These are phyloP conservation scores for Amborella trichopoda DNA, from an alignment of 164 flowering plant genomes.

Conservation along the genomic window DNA sequence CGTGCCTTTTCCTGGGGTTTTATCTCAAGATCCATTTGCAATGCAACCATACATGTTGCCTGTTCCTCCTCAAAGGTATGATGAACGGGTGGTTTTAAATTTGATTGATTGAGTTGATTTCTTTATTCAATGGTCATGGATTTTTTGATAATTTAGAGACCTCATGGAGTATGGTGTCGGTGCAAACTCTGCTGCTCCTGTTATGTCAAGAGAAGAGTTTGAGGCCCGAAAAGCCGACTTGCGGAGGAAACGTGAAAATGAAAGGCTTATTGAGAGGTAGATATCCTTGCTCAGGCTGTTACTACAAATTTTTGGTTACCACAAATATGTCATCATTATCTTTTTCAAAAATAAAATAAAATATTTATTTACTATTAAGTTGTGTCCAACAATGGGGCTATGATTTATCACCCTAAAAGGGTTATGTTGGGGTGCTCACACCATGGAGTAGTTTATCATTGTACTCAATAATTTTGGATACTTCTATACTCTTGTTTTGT, in stretches of 20 bases:
- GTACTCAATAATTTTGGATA: too few relatives aligned
- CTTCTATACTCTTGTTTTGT: too few relatives aligned
- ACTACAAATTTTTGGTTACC: too few relatives aligned
- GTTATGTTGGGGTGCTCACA: too few relatives aligned
- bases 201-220: slow-evolving; percentile 81
- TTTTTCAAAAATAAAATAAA: too few relatives aligned
- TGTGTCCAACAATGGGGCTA: too few relatives aligned
- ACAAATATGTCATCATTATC: too few relatives aligned
- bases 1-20: slow-evolving; percentile 38
- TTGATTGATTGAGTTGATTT: background rate
- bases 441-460: too few relatives aligned
- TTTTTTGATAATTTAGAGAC: too few relatives aligned
- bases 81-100: background rate
- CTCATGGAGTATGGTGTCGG: slow-evolving; percentile 47
- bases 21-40: slow-evolving; percentile 67
- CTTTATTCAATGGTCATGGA: slow-evolving; percentile 2
- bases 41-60: slow-evolving; percentile 50
- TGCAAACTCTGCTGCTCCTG: slow-evolving; percentile 39
- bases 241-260: slow-evolving; percentile 66
- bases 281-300: too few relatives aligned
- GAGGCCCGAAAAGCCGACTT: slow-evolving; percentile 83
- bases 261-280: slow-evolving; percentile 44
- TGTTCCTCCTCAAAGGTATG: slow-evolving; percentile 45
- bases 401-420: too few relatives aligned
- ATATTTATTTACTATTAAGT: background rate